phyloP scores from a whole-genome alignment of 1,284 basidiomycete species.

The Athelia psychrophila region DNA sequence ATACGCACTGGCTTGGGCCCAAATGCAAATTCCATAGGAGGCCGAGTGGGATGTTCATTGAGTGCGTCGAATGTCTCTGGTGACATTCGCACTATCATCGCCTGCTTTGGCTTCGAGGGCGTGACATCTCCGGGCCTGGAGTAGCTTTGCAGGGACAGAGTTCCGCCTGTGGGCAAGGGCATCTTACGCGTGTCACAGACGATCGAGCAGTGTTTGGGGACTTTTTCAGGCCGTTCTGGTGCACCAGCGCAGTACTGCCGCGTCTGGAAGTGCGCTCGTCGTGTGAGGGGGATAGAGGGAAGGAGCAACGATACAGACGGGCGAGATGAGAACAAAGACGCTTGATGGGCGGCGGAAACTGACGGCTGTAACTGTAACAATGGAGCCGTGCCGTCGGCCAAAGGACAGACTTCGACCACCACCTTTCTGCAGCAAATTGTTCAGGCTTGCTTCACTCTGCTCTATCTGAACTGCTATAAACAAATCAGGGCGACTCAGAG shows the following conservation, averaged over 20 bases:
- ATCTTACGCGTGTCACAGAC: slow-evolving; percentile 32
- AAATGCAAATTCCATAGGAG: slow-evolving; percentile 57
- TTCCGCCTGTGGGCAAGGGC: slow-evolving; percentile 56
- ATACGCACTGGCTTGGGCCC: slow-evolving; percentile 52
- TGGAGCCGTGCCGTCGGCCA: no score
- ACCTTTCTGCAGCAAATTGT: no score
- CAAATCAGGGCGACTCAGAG: no score
- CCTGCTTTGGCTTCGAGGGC: slow-evolving; percentile 62
- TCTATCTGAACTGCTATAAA: no score
- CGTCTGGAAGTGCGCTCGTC: background rate
- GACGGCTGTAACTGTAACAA: no score
- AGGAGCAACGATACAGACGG: background rate
- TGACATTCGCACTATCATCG: slow-evolving; percentile 71
- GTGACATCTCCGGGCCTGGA: slow-evolving; percentile 48
- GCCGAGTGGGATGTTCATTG: slow-evolving; percentile 42
- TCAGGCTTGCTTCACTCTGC: no score
- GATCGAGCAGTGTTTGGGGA: background rate
- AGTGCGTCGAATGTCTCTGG: slow-evolving; percentile 66
- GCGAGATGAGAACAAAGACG: background rate
- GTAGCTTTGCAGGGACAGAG: slow-evolving; percentile 55
- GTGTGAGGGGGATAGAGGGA: slow-evolving; percentile 7
- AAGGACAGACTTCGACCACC: no score
- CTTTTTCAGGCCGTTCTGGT: background rate
- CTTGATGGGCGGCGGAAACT: background rate
- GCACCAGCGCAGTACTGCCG: background rate